These are phyloP conservation scores for Mediolabrus comicus DNA, from an alignment of 108 stramenopile species.

Conservation along the genomic window DNA sequence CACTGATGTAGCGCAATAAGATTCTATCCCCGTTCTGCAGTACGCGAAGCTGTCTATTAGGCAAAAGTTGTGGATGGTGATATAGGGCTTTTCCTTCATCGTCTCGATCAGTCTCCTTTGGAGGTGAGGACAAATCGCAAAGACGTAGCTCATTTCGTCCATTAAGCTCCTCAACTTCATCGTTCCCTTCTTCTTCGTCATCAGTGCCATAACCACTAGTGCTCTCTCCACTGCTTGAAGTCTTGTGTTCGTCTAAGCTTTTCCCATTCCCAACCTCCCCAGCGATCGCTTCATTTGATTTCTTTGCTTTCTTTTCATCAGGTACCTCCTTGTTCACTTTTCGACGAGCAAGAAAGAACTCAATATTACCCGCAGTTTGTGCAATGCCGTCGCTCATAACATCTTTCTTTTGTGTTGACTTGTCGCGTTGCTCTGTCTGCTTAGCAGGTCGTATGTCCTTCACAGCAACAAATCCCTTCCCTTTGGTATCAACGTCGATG, in stretches of 20 bases:
- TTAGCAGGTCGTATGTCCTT: conserved; percentile 27
- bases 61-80: conserved; percentile 13
- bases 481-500: conserved; percentile 28
- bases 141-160: conserved; percentile 8
- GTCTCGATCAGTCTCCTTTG: conserved; percentile 16
- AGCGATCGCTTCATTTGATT: not conserved
- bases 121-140: not conserved
- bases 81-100: conserved; percentile 11
- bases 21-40: conserved; percentile 34
- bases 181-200: conserved; percentile 23
- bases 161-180: conserved; percentile 17
- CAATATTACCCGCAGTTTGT: not conserved
- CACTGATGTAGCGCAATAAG: conserved; percentile 1
- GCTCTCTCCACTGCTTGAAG: not conserved
- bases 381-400: not conserved
- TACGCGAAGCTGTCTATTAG: conserved; percentile 22
- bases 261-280: not conserved
- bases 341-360: conserved; percentile 25
- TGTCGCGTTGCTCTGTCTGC: not conserved
- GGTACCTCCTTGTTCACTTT: not conserved
- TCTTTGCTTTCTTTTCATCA: not conserved
- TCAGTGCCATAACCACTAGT: conserved; percentile 20
- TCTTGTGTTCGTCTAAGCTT: not conserved
- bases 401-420: not conserved
- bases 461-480: conserved; percentile 18